Percentiles rank a stretch among this genome's conserved stretches.
These are phyloP conservation scores for Boletus vinaceobasis DNA, from an alignment of 768 basidiomycete genomes.

Conservation along the genomic window DNA sequence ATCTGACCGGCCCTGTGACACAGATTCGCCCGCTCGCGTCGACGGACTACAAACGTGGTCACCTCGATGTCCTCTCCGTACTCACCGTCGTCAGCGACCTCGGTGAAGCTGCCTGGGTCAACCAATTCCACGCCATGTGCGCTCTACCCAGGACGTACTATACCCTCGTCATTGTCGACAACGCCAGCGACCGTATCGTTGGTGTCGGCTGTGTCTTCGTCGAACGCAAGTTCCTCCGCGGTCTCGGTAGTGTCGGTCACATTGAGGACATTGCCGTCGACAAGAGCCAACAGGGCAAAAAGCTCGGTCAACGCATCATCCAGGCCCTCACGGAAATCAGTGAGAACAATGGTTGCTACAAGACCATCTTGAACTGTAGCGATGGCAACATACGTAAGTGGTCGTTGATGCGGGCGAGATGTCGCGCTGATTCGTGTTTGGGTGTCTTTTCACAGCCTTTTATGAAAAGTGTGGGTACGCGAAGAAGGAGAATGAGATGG, in stretches of 20 bases:
- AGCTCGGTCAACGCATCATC: conserved; percentile 85
- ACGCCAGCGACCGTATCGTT: conserved; percentile 72
- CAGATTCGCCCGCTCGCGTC: conserved; percentile 89
- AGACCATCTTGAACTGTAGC: conserved; percentile 96
- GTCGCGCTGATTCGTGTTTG: conserved; percentile 6
- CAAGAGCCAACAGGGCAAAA: conserved; percentile 84
- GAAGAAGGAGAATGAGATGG: conserved; percentile 95
- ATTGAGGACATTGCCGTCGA: conserved; percentile 98
- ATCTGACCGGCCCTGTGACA: background rate
- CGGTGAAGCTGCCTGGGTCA: conserved; percentile 62
- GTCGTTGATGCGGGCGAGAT: background rate
- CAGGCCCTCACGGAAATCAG: conserved; percentile 82
- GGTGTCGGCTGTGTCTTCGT: conserved; percentile 81
- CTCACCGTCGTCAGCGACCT: conserved; percentile 69
- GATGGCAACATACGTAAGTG: conserved; percentile 86
- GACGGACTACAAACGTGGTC: conserved; percentile 77
- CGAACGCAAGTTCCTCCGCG: conserved; percentile 92
- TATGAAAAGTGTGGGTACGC: conserved; percentile 94
- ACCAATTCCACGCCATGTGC: conserved; percentile 64
- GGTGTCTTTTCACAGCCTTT: conserved; percentile 58
- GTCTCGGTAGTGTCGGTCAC: conserved; percentile 85
- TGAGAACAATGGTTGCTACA: conserved; percentile 81
- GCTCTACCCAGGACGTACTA: conserved; percentile 68
- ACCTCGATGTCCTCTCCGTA: conserved; percentile 75
- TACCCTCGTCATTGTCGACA: conserved; percentile 78